Percentiles rank a stretch among this genome's conserved stretches.
phyloP scores from a whole-genome alignment of 2,329 filamentous ascomycete species.

The Dothiorella sarmentorum region DNA sequence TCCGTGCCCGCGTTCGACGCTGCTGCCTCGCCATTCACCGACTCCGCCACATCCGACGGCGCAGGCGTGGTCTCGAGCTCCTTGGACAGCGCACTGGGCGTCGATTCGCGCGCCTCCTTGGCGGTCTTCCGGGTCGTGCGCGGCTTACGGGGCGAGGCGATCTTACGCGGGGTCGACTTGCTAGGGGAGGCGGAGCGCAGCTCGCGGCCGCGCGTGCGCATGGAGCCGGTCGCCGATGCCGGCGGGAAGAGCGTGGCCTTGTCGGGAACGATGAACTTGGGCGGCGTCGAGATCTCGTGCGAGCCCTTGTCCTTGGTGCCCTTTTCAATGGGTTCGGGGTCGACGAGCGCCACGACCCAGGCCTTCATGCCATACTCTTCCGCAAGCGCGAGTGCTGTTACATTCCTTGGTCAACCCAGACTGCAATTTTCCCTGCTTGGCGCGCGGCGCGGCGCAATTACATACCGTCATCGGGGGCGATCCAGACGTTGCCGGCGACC shows the following conservation, averaged over 20 bases:
- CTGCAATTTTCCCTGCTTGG: not conserved
- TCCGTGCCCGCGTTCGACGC: slow-evolving; percentile 44
- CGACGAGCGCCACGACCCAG: slow-evolving; percentile 91
- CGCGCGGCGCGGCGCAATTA: not conserved
- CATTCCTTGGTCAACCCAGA: not conserved
- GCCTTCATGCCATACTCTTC: slow-evolving; percentile 80
- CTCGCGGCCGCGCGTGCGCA: slow-evolving; percentile 46
- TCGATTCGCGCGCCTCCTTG: slow-evolving; percentile 36
- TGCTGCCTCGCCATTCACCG: slow-evolving; percentile 43
- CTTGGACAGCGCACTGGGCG: slow-evolving; percentile 42
- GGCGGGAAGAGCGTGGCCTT: slow-evolving; percentile 34
- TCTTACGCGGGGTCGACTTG: slow-evolving; percentile 48
- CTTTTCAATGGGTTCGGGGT: slow-evolving; percentile 74
- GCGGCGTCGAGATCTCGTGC: slow-evolving; percentile 70
- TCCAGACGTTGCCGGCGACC: slow-evolving; percentile 96
- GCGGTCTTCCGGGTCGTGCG: slow-evolving; percentile 44
- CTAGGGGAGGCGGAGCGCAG: slow-evolving; percentile 59
- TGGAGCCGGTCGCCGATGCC: slow-evolving; percentile 23
- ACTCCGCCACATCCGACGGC: slow-evolving; percentile 36
- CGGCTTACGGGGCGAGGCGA: slow-evolving; percentile 53
- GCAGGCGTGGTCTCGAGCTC: slow-evolving; percentile 29
- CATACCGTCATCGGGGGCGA: slow-evolving; percentile 69
- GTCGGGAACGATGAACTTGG: slow-evolving; percentile 65
- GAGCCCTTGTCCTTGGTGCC: slow-evolving; percentile 66
- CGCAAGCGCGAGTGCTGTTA: slow-evolving; percentile 73